phyloP scores from a whole-genome alignment of 208 protist genomes.

The Vickermania spadyakhi region DNA sequence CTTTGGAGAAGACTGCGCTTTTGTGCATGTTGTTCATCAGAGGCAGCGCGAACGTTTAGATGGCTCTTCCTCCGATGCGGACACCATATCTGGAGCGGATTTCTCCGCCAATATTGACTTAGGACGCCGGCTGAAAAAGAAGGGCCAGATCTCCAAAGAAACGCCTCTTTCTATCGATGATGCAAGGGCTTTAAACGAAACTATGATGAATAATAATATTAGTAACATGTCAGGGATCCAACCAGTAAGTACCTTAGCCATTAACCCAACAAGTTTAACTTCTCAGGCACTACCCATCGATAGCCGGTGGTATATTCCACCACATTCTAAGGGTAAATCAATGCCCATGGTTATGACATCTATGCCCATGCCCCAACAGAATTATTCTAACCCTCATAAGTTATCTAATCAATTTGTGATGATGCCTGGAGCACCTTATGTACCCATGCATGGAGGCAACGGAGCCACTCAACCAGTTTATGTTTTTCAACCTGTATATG shows the following conservation, averaged over 20 bases:
- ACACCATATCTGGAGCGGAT: conserved; percentile 15
- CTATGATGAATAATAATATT: not conserved
- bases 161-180: conserved; percentile 18
- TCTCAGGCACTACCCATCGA: not conserved
- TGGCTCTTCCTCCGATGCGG: conserved; percentile 26
- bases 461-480: not conserved
- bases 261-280: no score
- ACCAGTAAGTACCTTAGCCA: no score
- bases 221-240: no score
- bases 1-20: conserved; percentile 67
- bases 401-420: conserved; percentile 1
- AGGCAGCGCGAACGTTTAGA: conserved; percentile 13
- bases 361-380: not conserved
- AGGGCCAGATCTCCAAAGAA: conserved; percentile 13
- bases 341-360: not conserved
- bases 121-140: conserved; percentile 7
- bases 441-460: not conserved
- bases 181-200: not conserved
- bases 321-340: not conserved
- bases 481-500: not conserved
- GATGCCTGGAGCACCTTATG: conserved; percentile 3
- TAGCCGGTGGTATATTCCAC: not conserved
- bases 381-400: not conserved
- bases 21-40: conserved; percentile 64
- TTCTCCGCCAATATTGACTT: conserved; percentile 12